These are phyloP conservation scores for Colletotrichum tabaci DNA, from an alignment of 2,329 filamentous ascomycete genomes.

Conservation along the genomic window DNA sequence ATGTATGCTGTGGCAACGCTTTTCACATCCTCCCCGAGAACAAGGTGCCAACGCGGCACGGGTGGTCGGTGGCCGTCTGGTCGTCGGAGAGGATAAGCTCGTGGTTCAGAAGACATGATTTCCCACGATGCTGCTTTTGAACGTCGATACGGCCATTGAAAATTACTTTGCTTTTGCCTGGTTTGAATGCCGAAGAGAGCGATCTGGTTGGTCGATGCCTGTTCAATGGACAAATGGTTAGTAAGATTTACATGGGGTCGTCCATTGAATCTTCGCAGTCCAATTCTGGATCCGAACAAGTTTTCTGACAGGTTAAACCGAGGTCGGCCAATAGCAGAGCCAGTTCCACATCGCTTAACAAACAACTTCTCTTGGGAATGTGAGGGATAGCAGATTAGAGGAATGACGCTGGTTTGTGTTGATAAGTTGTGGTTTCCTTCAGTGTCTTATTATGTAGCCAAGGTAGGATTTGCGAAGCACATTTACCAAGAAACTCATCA, in stretches of 20 bases:
- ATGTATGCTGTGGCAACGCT: slow-evolving; percentile 48
- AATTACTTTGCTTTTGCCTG: neutral
- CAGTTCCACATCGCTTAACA: neutral
- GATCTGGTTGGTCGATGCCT: too few species aligned
- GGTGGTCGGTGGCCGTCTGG: slow-evolving; percentile 49
- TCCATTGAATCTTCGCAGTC: neutral
- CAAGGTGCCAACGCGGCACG: slow-evolving; percentile 50
- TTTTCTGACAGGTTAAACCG: neutral
- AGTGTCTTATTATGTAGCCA: too few species aligned
- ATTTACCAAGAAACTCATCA: too few species aligned
- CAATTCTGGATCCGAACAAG: neutral
- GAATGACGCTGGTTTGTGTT: too few species aligned
- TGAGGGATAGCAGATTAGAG: too few species aligned
- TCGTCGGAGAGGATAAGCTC: slow-evolving; percentile 49
- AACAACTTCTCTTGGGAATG: too few species aligned
- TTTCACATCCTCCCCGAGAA: slow-evolving; percentile 37
- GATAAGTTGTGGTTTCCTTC: too few species aligned
- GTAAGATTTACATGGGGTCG: neutral
- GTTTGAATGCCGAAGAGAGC: too few species aligned
- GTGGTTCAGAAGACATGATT: slow-evolving; percentile 25
- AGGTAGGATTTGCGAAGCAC: too few species aligned
- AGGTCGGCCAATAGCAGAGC: neutral
- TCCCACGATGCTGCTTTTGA: neutral
- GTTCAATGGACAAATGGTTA: neutral
- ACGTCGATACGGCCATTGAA: neutral